These are phyloP conservation scores for Zoysia matrella DNA, from an alignment of 202 grass and related monocot species.

Conservation along the genomic window DNA sequence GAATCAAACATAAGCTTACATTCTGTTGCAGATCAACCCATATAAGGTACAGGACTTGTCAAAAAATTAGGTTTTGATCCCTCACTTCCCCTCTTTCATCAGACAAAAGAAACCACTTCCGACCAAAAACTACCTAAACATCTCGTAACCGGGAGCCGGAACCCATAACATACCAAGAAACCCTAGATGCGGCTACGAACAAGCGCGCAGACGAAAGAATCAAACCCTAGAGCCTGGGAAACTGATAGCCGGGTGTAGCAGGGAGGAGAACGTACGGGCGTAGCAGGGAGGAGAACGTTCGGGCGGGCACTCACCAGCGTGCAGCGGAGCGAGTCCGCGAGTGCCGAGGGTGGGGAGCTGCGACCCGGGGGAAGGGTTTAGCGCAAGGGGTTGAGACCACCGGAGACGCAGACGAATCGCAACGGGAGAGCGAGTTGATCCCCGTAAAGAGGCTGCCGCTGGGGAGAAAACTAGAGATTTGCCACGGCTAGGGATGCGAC, in stretches of 20 bases:
- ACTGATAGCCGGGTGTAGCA: background rate
- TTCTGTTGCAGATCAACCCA: background rate
- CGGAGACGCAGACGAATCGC: background rate
- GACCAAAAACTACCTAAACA: background rate
- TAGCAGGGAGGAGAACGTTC: background rate
- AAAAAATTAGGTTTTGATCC: background rate
- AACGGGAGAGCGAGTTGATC: background rate
- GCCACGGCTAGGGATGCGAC: too few species aligned
- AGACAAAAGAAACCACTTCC: background rate
- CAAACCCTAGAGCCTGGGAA: slow-evolving; percentile 17
- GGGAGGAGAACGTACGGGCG: background rate
- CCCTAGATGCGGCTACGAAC: slow-evolving; percentile 13
- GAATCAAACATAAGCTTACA: background rate
- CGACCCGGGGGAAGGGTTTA: background rate
- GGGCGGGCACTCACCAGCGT: background rate
- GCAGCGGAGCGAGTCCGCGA: background rate
- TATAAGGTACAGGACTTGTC: background rate
- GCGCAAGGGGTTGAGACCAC: background rate
- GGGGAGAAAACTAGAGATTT: background rate
- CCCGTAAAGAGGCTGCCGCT: background rate
- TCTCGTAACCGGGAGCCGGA: too few species aligned
- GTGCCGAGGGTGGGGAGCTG: background rate
- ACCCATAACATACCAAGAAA: background rate
- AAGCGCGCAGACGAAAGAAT: background rate
- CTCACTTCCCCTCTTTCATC: background rate